Conservation (phyloP, 1,284 basidiomycete genomes). For the Cystobasidium sp. region DNA sequence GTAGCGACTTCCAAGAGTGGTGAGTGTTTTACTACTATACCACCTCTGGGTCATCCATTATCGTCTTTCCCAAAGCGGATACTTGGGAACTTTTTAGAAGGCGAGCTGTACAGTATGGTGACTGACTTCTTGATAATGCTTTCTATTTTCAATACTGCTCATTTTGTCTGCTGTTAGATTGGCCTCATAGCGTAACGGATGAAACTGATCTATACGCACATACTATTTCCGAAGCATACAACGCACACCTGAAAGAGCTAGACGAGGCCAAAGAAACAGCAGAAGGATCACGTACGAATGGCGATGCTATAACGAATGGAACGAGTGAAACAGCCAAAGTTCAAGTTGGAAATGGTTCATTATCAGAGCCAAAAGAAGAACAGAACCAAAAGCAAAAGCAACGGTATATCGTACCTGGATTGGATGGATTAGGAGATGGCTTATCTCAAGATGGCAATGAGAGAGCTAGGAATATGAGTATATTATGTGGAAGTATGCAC, state of each 20-base stretch:
- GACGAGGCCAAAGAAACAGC: background rate
- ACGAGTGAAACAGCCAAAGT: no score
- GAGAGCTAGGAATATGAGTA: constrained; percentile 51
- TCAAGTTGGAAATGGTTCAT: background rate
- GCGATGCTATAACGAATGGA: no score
- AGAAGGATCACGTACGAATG: no score
- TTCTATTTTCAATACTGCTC: background rate
- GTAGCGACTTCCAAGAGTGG: constrained; percentile 80
- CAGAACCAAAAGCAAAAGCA: constrained; percentile 3
- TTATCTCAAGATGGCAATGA: constrained; percentile 30
- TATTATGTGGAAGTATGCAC: constrained; percentile 33
- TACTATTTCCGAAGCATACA: constrained; percentile 58
- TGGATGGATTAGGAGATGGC: constrained; percentile 35
- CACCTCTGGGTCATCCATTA: background rate
- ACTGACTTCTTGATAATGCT: background rate
- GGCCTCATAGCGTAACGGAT: constrained; percentile 75
- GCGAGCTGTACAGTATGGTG: background rate
- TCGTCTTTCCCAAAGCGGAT: background rate
- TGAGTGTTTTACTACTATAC: constrained; percentile 2
- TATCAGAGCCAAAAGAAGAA: background rate
- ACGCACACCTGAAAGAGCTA: constrained; percentile 16
- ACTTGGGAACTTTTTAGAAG: background rate
- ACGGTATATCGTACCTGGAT: constrained; percentile 45
- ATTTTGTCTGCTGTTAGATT: constrained; percentile 62
- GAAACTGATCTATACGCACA: constrained; percentile 70